Percentiles rank a stretch among this genome's conserved stretches.
Evolutionary conservation across 2,329 filamentous ascomycete genomes (phyloP).

Genomic region (Exophiala spinifera): DNA sequence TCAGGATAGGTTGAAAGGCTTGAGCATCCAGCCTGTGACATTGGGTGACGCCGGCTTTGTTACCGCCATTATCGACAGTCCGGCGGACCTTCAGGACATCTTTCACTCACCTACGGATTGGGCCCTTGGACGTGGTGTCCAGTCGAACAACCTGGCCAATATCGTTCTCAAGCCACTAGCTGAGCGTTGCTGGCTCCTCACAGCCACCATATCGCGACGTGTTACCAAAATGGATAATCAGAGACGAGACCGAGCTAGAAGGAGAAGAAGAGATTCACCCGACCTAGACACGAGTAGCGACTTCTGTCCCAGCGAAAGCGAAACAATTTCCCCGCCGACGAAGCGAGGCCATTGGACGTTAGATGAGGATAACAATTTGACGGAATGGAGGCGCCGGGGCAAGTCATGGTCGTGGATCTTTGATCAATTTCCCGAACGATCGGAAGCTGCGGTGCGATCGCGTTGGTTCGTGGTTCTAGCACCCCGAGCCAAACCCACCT

Average conservation of each 20-base stretch:
- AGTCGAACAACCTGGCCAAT: background rate
- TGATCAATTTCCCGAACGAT: background rate
- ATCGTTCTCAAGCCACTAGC: background rate
- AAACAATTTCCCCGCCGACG: background rate
- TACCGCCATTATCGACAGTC: background rate
- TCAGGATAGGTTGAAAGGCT: background rate
- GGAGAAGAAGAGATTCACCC: background rate
- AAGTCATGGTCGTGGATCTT: constrained; percentile 2
- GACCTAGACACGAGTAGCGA: background rate
- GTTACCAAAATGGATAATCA: background rate
- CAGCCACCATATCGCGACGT: background rate
- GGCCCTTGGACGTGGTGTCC: background rate
- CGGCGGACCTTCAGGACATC: background rate
- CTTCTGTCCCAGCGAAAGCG: background rate
- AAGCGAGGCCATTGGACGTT: background rate
- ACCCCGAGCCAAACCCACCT: too few species aligned
- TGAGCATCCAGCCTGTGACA: background rate
- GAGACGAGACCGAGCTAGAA: background rate
- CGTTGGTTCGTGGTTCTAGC: background rate
- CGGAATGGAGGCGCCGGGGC: background rate
- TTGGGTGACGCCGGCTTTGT: background rate
- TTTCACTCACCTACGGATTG: background rate
- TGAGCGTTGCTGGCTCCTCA: background rate
- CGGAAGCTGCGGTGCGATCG: background rate
- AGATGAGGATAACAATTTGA: background rate